Base-by-base conservation (phyloP, 805 yeast species). In the Candida qinlingensis region DNA sequence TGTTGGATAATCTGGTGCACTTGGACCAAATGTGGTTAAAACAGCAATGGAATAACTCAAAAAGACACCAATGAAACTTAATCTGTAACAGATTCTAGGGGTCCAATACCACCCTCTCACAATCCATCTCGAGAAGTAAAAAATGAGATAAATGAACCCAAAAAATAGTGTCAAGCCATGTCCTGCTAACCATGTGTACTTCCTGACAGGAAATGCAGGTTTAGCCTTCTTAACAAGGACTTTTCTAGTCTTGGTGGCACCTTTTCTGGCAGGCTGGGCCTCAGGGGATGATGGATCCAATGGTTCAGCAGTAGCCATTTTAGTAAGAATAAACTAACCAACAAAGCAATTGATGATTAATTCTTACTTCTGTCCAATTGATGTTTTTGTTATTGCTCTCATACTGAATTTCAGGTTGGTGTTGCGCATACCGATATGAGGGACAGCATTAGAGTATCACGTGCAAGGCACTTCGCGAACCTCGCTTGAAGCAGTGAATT, bases 1-100 rank as follows among this genome's bases (percentile, higher is more conserved):
- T 5, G 82, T 79, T 48, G 76, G 75, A 60, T 80, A 74, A 5
- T 82, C 73, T 6, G 96, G 95, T 45, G 75, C 71, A 30, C 72
- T 68, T 19, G 79, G 69, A 27, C 82, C 82, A 68, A 81, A 83
- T 54, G 79, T 80, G 42, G 83, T 83, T 33, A 75, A 58, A 45
- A 80, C 69, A 1, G 87, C 74, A 39, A 81, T 68, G 1, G 73
- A 52, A 56, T 80, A 75, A 4, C 90, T 72, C 10, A 68, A 45
- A 36, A 77, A 60, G 1, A 81, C 75, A 12, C 91, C 91, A 6
- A 79, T 41, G 12, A 85, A 67, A 6, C 85, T 62, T 38, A 81
- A 54, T 52, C 83, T 66, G 65, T 85, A 86, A 34, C 72, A 50
- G 11, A 82, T 61, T n/a, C 71, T 63, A 29, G 84, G 79, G 45